phyloP scores from a whole-genome alignment of 2,329 filamentous ascomycete species.

The Diaporthe caulivora region DNA sequence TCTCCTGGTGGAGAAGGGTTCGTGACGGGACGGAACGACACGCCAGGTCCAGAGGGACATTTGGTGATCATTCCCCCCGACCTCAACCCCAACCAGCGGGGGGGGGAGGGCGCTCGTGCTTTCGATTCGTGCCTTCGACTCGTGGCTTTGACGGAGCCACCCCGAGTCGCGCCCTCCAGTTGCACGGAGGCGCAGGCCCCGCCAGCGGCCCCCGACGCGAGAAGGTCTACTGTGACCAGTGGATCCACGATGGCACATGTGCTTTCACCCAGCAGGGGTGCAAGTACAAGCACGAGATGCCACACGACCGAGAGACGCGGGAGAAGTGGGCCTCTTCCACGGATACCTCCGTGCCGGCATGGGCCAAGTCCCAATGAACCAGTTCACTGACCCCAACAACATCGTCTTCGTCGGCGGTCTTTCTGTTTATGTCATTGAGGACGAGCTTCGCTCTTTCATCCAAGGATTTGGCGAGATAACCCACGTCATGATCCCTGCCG shows the following conservation, averaged over 20 bases:
- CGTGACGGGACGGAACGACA: no score
- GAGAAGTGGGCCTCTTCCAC: background rate
- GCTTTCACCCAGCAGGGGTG: constrained; percentile 89
- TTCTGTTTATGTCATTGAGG: constrained; percentile 97
- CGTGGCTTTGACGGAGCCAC: constrained; percentile 6
- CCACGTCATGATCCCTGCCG: constrained; percentile 99
- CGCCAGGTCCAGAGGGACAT: no score
- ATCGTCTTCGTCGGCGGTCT: constrained; percentile 98
- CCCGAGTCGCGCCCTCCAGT: background rate
- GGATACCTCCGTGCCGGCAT: constrained; percentile 51
- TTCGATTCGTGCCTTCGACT: no score
- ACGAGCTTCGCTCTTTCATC: constrained; percentile 99
- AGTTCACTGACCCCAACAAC: constrained; percentile 99
- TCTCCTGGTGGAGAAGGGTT: no score
- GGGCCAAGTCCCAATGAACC: constrained; percentile 79
- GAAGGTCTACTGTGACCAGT: constrained; percentile 89
- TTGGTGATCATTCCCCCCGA: no score
- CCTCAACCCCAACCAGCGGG: no score
- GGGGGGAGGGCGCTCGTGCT: no score
- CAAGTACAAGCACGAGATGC: constrained; percentile 71
- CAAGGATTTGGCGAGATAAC: constrained; percentile 99
- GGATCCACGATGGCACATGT: constrained; percentile 88
- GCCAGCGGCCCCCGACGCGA: constrained; percentile 53
- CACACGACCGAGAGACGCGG: background rate
- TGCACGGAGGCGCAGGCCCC: background rate